Evolutionary conservation across 306 rosid genomes (phyloP), one percentile per base, ranked within the genome.

Genomic region (Trifolium repens): DNA sequence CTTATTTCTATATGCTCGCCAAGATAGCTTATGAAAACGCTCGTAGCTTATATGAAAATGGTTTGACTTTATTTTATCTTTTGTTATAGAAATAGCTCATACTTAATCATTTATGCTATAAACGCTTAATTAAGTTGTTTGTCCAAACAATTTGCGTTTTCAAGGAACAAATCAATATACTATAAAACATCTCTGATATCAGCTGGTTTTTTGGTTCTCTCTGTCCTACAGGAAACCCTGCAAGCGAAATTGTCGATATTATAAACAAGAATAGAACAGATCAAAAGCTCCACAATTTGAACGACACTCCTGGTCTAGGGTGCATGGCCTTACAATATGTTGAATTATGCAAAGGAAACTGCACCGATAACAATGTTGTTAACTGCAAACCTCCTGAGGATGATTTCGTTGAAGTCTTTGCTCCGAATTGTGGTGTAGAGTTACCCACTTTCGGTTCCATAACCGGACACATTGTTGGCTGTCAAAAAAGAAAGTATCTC

Each of bases 241-340:
- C 98, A 17, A 84, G 74, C 15, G 96, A 91, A 49, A 83, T 94
- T 13, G 96, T 91, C 8, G 85, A 83, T 53, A 85, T 90, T 12
- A 89, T 94, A 84, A 94, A 94, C 89, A 75, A 75, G 37, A 94
- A 94, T 40, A 84, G 93, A 73, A 94, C 96, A 2, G 85, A 90
- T 16, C 88, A 79, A 14, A 91, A 91, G 74, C 88, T 94, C 24
- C 67, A 85, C 13, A 84, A 43, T 62, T 84, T 94, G 54, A 86
- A 82, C 4, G 91, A 88, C 79, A 90, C 86, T 46, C 88, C 96
- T 7, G 98, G 98, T 70, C 91, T 94, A 3, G 98, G 96, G 50
- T 94, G 98, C 87, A 91, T 94, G 89, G 98, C 98, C 27, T 77
- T 94, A 76, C 97, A 91, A 57, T 91, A 86, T n/a, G 84, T 82